Evolutionary conservation across 225 moss, liverwort and hornwort genomes (phyloP).

Genomic region (Marchantia polymorpha): DNA sequence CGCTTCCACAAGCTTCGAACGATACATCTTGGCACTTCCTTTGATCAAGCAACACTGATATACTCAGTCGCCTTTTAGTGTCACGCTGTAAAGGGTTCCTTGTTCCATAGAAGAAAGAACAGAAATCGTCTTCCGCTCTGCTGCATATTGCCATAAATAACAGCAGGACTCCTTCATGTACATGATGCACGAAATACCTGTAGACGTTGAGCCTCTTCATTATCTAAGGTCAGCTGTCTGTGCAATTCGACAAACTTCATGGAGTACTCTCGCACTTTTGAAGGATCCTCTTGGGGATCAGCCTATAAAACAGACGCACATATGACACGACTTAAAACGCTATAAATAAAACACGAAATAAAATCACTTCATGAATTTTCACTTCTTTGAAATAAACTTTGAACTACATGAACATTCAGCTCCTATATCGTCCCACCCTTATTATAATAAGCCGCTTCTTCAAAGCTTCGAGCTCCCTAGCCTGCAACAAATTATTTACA

Average conservation of each 20-base stretch:
- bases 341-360: too few relatives aligned
- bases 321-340: not conserved
- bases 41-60: too few relatives aligned
- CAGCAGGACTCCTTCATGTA: too few relatives aligned
- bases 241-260: slow-evolving; percentile 78
- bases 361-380: not conserved
- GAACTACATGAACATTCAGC: not conserved
- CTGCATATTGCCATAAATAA: too few relatives aligned
- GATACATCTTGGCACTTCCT: not conserved
- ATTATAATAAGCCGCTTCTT: slow-evolving; percentile 57
- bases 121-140: too few relatives aligned
- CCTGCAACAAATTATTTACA: slow-evolving; percentile 39
- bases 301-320: slow-evolving; percentile 47
- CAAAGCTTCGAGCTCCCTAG: slow-evolving; percentile 72
- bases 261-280: slow-evolving; percentile 59
- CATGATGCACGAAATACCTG: slow-evolving; percentile 44
- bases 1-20: not conserved
- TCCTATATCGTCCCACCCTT: slow-evolving; percentile 46
- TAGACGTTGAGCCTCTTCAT: slow-evolving; percentile 79
- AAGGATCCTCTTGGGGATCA: slow-evolving; percentile 42
- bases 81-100: too few relatives aligned
- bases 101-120: too few relatives aligned
- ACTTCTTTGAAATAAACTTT: not conserved
- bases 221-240: slow-evolving; percentile 75
- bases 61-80: too few relatives aligned